These are phyloP conservation scores for Pythium plurisporium DNA, from an alignment of 352 stramenopile genomes.

Conservation along the genomic window DNA sequence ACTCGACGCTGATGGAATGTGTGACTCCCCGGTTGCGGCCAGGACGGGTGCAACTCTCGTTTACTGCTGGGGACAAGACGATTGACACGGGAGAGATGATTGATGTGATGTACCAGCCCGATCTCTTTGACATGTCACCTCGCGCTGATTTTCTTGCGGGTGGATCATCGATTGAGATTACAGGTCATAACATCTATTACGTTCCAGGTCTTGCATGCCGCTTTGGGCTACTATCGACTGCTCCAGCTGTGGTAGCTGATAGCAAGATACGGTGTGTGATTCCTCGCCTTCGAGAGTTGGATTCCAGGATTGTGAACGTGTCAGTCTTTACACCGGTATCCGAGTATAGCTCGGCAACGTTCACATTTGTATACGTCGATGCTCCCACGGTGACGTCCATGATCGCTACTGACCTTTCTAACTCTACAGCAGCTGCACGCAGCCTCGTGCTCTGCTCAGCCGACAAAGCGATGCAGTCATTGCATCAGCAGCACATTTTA, in stretches of 20 bases:
- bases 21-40: conserved; percentile 5
- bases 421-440: not conserved
- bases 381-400: not conserved
- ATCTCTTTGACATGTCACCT: conserved; percentile 7
- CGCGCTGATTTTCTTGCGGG: conserved; percentile 10
- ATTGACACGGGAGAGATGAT: not conserved
- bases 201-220: conserved; percentile 5
- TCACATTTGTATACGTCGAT: conserved; percentile 11
- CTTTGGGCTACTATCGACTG: not conserved
- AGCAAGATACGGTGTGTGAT: conserved; percentile 11
- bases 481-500: not conserved
- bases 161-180: conserved; percentile 10
- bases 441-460: conserved; percentile 2
- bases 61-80: not conserved
- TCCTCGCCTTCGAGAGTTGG: conserved; percentile 1
- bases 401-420: not conserved
- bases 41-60: not conserved
- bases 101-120: conserved; percentile 1
- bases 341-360: not conserved
- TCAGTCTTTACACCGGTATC: conserved; percentile 1
- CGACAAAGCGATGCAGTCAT: not conserved
- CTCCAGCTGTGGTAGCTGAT: not conserved
- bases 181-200: conserved; percentile 15
- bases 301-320: conserved; percentile 11
- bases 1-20: conserved; percentile 8